These are phyloP conservation scores for Fimicolochytrium jonesii DNA, from an alignment of 192 early-diverging fungal genomes.

Conservation along the genomic window DNA sequence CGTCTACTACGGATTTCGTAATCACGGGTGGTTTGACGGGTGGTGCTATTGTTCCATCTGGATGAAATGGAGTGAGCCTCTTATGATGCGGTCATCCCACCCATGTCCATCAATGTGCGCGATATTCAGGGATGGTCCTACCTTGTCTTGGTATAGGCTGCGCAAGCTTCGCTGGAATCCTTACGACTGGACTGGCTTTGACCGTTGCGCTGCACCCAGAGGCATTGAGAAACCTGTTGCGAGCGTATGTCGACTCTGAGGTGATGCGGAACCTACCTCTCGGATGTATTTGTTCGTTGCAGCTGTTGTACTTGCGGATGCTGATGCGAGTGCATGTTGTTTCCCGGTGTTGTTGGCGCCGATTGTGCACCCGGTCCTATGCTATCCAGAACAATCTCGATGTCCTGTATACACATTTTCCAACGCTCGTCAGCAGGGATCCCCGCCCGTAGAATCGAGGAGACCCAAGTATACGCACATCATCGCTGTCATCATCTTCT, in stretches of 20 bases:
- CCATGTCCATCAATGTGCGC: background rate
- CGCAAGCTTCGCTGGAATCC: background rate
- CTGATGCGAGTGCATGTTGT: background rate
- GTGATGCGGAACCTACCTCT: constrained; percentile 6
- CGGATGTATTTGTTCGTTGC: background rate
- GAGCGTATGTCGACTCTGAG: background rate
- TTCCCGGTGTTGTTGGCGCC: constrained; percentile 27
- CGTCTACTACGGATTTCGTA: constrained; percentile 43
- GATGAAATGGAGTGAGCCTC: background rate
- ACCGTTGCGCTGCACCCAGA: background rate
- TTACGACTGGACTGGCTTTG: constrained; percentile 15
- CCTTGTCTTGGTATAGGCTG: constrained; percentile 14
- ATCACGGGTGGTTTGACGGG: constrained; percentile 4
- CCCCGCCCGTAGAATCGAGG: background rate
- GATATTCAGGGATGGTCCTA: background rate
- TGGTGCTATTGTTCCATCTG: constrained; percentile 24
- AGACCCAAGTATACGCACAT: constrained; percentile 40
- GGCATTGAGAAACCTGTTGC: background rate
- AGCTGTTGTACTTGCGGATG: background rate
- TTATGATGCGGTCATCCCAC: too few species aligned
- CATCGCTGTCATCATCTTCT: constrained; percentile 59
- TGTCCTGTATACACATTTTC: constrained; percentile 42
- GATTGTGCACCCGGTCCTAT: constrained; percentile 18
- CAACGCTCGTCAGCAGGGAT: background rate
- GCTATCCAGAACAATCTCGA: constrained; percentile 68